Evolutionary conservation across 768 basidiomycete species (phyloP).

Genomic region (Rubroboletus pulcherrimus): DNA sequence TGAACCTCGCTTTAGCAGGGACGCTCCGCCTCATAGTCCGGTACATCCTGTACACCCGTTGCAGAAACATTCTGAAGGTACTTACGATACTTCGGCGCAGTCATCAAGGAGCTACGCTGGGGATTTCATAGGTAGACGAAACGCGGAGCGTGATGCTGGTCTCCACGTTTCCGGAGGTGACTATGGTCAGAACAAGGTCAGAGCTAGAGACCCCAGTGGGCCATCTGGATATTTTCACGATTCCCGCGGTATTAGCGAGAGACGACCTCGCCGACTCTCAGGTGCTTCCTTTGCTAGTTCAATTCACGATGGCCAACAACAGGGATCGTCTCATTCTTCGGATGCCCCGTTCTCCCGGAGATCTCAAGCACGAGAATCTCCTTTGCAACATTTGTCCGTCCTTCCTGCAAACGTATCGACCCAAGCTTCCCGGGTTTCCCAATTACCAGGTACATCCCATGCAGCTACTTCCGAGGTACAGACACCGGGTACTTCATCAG

Average conservation of each 20-base stretch:
- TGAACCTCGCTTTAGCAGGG: conserved; percentile 46
- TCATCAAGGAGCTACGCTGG: conserved; percentile 17
- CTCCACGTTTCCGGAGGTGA: conserved; percentile 10
- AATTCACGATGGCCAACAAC: conserved; percentile 18
- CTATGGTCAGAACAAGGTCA: conserved; percentile 17
- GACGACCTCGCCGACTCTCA: conserved; percentile 23
- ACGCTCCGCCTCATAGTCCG: conserved; percentile 40
- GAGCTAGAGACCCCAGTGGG: conserved; percentile 15
- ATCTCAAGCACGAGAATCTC: conserved; percentile 44
- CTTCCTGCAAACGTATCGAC: conserved; percentile 14
- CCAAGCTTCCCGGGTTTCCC: conserved; percentile 27
- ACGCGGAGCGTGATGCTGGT: conserved; percentile 17
- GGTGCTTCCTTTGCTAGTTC: conserved; percentile 20
- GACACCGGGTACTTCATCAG: conserved; percentile 22
- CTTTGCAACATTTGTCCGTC: conserved; percentile 33
- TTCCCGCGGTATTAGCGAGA: conserved; percentile 16
- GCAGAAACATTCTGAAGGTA: conserved; percentile 46
- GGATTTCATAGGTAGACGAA: conserved; percentile 18
- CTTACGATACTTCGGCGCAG: conserved; percentile 14
- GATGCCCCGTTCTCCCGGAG: conserved; percentile 25
- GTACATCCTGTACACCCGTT: conserved; percentile 50
- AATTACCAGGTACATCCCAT: conserved; percentile 45
- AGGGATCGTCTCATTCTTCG: conserved; percentile 18
- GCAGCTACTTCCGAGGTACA: conserved; percentile 36
- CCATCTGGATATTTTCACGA: conserved; percentile 15